Percentiles rank a stretch among this genome's conserved stretches.
Evolutionary conservation across 2,329 filamentous ascomycete genomes (phyloP).

Genomic region (Lachnellula cervina): DNA sequence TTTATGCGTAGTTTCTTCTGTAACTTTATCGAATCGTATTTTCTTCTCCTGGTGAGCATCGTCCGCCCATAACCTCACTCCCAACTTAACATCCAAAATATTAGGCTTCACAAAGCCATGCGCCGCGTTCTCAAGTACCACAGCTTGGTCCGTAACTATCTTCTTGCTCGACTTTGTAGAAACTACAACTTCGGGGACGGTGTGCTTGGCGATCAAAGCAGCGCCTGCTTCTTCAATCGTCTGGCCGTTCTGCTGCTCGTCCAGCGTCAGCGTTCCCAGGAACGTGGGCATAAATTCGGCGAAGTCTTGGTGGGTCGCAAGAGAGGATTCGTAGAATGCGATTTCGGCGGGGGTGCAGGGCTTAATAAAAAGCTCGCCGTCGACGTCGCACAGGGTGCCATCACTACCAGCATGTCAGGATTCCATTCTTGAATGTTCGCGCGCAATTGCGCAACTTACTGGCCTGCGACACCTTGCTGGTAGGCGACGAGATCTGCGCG

Average conservation of each 20-base stretch:
- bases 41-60: slow-evolving; percentile 56
- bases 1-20: slow-evolving; percentile 53
- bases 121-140: slow-evolving; percentile 82
- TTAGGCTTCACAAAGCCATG: slow-evolving; percentile 79
- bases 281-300: slow-evolving; percentile 77
- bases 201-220: slow-evolving; percentile 23
- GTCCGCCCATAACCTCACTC: slow-evolving; percentile 80
- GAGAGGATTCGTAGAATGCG: slow-evolving; percentile 75
- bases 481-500: slow-evolving; percentile 60
- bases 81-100: slow-evolving; percentile 90
- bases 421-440: background rate
- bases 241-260: slow-evolving; percentile 44
- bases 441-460: slow-evolving; percentile 52
- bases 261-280: slow-evolving; percentile 74
- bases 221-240: slow-evolving; percentile 48
- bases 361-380: slow-evolving; percentile 87
- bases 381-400: slow-evolving; percentile 78
- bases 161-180: slow-evolving; percentile 24
- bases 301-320: slow-evolving; percentile 64
- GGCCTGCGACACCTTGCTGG: slow-evolving; percentile 74
- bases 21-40: slow-evolving; percentile 55
- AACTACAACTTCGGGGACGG: slow-evolving; percentile 23
- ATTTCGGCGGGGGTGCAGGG: slow-evolving; percentile 85
- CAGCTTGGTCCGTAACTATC: slow-evolving; percentile 72
- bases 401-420: slow-evolving; percentile 53